A percentile compares a stretch with the other conserved stretches of the same genome.
Evolutionary conservation across 1,284 basidiomycete species (phyloP).

Genomic region (Ceratobasidium sp.): DNA sequence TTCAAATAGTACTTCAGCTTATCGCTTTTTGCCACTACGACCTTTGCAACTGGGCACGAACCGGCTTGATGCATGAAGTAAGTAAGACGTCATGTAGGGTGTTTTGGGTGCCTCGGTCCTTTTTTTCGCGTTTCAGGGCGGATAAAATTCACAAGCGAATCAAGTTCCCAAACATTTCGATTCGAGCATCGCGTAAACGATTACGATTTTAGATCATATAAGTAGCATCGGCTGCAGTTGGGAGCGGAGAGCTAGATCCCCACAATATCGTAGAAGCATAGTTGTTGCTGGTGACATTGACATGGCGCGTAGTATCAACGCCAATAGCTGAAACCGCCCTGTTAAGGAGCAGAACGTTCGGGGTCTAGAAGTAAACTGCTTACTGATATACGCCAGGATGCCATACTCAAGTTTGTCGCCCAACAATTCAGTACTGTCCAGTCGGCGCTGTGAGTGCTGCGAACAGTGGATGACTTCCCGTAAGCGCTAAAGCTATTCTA

Average conservation of each 20-base stretch:
- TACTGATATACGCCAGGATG: conserved; percentile 11
- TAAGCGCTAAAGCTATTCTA: too few species aligned
- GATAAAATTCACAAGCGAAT: background rate
- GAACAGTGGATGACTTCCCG: too few species aligned
- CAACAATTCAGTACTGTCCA: conserved; percentile 42
- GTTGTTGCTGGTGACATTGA: conserved; percentile 16
- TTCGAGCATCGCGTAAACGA: background rate
- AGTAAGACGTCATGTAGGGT: conserved; percentile 7
- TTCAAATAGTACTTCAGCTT: background rate
- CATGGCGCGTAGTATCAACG: conserved; percentile 19
- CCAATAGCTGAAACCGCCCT: background rate
- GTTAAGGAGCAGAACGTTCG: too few species aligned
- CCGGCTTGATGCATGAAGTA: background rate
- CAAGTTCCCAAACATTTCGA: background rate
- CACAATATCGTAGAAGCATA: background rate
- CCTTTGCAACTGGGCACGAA: too few species aligned
- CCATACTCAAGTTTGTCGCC: conserved; percentile 1
- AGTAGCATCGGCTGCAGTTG: background rate
- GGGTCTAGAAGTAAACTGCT: background rate
- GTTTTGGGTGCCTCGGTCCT: background rate
- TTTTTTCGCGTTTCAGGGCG: background rate
- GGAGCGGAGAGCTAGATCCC: background rate
- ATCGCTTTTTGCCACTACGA: background rate
- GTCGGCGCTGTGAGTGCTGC: background rate
- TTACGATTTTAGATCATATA: conserved; percentile 4